Evolutionary conservation across 495 filamentous ascomycete species (phyloP), one percentile per base, ranked within the genome.

Genomic region (Trichoderma gamsii): DNA sequence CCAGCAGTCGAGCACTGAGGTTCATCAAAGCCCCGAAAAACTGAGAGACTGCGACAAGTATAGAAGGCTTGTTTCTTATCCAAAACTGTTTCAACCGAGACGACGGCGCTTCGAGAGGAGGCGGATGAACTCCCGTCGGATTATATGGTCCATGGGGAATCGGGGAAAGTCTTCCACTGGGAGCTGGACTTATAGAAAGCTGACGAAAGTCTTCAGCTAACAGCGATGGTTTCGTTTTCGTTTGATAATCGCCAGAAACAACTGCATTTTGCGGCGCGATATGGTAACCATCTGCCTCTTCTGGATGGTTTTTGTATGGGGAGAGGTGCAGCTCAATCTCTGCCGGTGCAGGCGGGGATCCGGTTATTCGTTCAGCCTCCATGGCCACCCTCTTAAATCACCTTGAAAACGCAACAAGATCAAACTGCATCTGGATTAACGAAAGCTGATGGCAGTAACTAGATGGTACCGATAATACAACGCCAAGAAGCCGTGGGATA

Each of bases 11-110:
- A 0, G 92, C 91, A 29, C 88, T 85, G 9, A 96, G 84, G 75
- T 94, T 96, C 95, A 99, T 99, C 61, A 91, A 77, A 0, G 89
- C 88, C 0, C 90, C 93, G 71, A 97, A 97, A 44, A 96, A 78
- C 78, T 97, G 93, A 12, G 93, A 84, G 27, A 88, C 38, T 21
- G 92, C 76, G 43, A 99, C 89, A 25, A 94, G 78, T 23, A 89
- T 81, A 64, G 93, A 82, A 1, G 90, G 90, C 70, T 90, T 90
- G 72, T 96, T 92, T 66, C 81, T 82, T 15, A 12, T 51, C 80
- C 80, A 80, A 66, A 77, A 77, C 15, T 63, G 8, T 25, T 64
- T 41, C 15, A 49, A 18, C 11, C 9, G 27, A n/a, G 56, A 23
- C 67, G 67, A 32, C 43, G 56, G n/a, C 56, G 56, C 27, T 51